These are phyloP conservation scores for Penicillium argentinense DNA, from an alignment of 495 filamentous ascomycete genomes.

Conservation along the genomic window DNA sequence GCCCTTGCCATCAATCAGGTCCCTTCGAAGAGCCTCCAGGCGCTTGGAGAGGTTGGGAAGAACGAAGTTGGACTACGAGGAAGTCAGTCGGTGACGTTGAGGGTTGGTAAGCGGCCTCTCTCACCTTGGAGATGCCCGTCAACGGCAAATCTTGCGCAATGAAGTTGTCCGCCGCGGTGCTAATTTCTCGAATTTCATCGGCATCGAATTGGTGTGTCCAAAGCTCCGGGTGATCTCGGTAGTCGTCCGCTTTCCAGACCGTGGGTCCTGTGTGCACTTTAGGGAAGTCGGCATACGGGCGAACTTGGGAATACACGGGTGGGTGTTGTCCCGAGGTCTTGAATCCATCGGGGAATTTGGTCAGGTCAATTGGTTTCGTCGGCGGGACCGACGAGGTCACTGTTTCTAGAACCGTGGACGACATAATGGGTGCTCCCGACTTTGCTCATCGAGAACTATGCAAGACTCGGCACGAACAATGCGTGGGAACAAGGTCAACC, in stretches of 20 bases:
- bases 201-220: slow-evolving; percentile 74
- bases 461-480: not conserved
- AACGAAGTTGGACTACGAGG: slow-evolving; percentile 45
- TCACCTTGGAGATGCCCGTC: slow-evolving; percentile 70
- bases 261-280: slow-evolving; percentile 71
- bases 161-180: slow-evolving; percentile 65
- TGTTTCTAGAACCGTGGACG: slow-evolving; percentile 14
- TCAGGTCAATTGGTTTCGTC: slow-evolving; percentile 12
- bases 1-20: slow-evolving; percentile 80
- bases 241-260: slow-evolving; percentile 76
- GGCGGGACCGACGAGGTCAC: not conserved
- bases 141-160: slow-evolving; percentile 59
- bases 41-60: slow-evolving; percentile 61
- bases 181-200: slow-evolving; percentile 69
- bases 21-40: slow-evolving; percentile 58
- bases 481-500: not conserved
- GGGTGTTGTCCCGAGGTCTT: slow-evolving; percentile 80
- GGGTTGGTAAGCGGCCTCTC: not conserved
- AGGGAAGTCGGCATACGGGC: slow-evolving; percentile 72
- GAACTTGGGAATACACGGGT: slow-evolving; percentile 64
- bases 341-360: slow-evolving; percentile 55
- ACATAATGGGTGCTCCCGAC: slow-evolving; percentile 16
- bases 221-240: slow-evolving; percentile 62
- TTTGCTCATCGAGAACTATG: not conserved
- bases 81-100: not conserved